Evolutionary conservation across 306 rosid genomes (phyloP).

Genomic region (Inga laurina): DNA sequence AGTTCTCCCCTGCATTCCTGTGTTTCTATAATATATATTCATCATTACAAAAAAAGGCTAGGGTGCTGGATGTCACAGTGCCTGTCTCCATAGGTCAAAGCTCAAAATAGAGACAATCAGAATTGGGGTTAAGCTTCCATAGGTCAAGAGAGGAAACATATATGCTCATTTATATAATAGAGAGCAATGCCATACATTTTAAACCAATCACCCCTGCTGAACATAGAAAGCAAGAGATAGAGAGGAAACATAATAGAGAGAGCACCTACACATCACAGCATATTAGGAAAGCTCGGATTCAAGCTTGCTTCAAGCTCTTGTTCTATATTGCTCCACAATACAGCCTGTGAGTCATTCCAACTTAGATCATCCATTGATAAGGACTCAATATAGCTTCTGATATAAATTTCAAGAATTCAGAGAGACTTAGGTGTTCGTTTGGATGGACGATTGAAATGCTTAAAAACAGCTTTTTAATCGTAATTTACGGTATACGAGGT

Average conservation of each 20-base stretch:
- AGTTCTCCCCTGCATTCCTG: neutral
- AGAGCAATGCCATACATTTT: neutral
- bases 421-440: slow-evolving; percentile 33
- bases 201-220: neutral
- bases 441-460: no score
- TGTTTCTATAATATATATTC: neutral
- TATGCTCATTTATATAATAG: neutral
- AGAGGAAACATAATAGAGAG: no score
- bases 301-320: slow-evolving; percentile 56
- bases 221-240: no score
- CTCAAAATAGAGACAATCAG: neutral
- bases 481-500: no score
- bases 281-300: slow-evolving; percentile 29
- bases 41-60: neutral
- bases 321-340: slow-evolving; percentile 56
- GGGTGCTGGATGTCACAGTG: neutral
- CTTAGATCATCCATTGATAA: slow-evolving; percentile 62
- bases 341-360: slow-evolving; percentile 58
- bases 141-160: neutral
- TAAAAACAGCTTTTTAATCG: no score
- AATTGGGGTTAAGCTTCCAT: neutral
- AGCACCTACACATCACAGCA: no score
- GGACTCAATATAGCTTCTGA: slow-evolving; percentile 9
- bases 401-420: slow-evolving; percentile 11
- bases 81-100: neutral